Evolutionary conservation across 371 early-diverging fungal genomes (phyloP), one percentile per base, ranked within the genome.

Genomic region (Entomophthora muscae): DNA sequence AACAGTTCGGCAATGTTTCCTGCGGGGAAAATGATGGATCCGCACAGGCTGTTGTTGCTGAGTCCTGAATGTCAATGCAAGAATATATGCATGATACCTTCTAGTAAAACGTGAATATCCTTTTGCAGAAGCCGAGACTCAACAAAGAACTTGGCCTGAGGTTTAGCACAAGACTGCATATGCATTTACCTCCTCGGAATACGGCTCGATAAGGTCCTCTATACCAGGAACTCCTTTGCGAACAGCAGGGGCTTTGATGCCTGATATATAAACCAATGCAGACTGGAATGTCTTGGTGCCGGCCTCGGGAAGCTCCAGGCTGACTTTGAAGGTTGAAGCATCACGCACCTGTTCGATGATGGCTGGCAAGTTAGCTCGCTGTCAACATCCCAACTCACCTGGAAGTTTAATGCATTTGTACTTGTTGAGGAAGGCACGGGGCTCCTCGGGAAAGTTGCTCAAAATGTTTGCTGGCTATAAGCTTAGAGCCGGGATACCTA

Each of bases 1-100:
- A 97, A 73, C 21, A 84, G 81, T 71, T 95, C 94, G 33, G 91
- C 83, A 72, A 97, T 97, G 68, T 92, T 92, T 55, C 96, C 95
- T 26, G 80, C 84, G 26, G 94, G 90, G 72, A 89, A 90, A 24
- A 78, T 70, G 2, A 97, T 72, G 2, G 85, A 69, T 24, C 90
- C 95, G 33, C 85, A 77, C 67, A 97, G 87, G 64, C 74, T 79
- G 57, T 80, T 77, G 32, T 75, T 71, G 66, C 76, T 73, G 29
- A 77, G 69, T 57, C 87, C 83, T 59, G 76, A 69, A 64, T 73
- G 52, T 66, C 66, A 42, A 54, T 62, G 51, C 28, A 63, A 24
- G 5, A 26, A 56, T 56, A 61, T 7, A 52, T 42, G 1, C 64
- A 64, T 32, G 92, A 56, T 52, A 3, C 80, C 79, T 73, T 93